phyloP scores from a whole-genome alignment of 768 basidiomycete species.

The Lactarius trivialis region DNA sequence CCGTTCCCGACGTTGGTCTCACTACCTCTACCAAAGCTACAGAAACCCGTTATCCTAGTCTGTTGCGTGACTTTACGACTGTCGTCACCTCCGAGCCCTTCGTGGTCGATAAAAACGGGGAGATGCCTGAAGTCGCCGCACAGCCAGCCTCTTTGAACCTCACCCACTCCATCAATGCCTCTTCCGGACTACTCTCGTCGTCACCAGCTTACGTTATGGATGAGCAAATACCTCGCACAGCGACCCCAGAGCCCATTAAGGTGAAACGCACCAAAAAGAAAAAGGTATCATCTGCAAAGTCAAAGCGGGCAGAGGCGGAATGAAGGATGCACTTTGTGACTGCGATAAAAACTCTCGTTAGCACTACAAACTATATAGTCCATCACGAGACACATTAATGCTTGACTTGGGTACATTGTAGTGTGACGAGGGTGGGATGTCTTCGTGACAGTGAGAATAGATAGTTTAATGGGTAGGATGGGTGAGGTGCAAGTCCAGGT shows the following conservation, averaged over 20 bases:
- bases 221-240: slow-evolving; percentile 43
- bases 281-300: slow-evolving; percentile 48
- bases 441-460: slow-evolving; percentile 13
- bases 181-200: slow-evolving; percentile 29
- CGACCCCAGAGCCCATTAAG: slow-evolving; percentile 64
- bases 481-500: not conserved
- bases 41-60: slow-evolving; percentile 7
- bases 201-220: slow-evolving; percentile 55
- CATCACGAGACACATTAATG: slow-evolving; percentile 16
- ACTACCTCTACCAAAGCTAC: not conserved
- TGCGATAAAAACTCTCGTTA: slow-evolving; percentile 5
- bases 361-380: slow-evolving; percentile 14
- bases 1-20: not conserved
- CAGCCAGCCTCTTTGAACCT: slow-evolving; percentile 15
- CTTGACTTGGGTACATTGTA: slow-evolving; percentile 14
- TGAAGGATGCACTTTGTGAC: slow-evolving; percentile 22
- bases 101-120: slow-evolving; percentile 20
- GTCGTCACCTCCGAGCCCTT: slow-evolving; percentile 11
- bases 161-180: slow-evolving; percentile 16
- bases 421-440: not conserved
- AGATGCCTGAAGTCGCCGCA: slow-evolving; percentile 21
- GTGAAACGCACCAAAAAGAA: slow-evolving; percentile 70
- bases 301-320: slow-evolving; percentile 48
- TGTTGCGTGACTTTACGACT: slow-evolving; percentile 17
- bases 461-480: slow-evolving; percentile 15